A percentile compares a stretch with the other conserved stretches of the same genome.
These are phyloP conservation scores for Phyllostachys edulis DNA, from an alignment of 176 grass and related monocot genomes.

Conservation along the genomic window DNA sequence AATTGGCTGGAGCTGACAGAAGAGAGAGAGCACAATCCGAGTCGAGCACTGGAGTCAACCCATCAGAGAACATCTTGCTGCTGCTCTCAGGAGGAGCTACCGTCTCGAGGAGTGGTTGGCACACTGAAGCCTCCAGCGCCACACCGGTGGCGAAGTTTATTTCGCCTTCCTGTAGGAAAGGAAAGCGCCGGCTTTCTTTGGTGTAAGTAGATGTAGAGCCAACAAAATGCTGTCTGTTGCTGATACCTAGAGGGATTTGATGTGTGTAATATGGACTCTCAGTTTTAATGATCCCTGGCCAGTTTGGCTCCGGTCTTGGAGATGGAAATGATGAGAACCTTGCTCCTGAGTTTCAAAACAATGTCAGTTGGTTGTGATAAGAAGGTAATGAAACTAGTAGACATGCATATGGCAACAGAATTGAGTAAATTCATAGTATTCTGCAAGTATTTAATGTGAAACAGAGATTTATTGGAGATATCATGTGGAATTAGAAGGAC, in stretches of 20 bases:
- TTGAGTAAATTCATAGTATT: not conserved
- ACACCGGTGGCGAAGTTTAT: slow-evolving; percentile 38
- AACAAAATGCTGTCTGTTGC: slow-evolving; percentile 40
- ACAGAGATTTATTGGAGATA: not conserved
- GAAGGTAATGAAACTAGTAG: not conserved
- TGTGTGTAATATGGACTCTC: slow-evolving; percentile 44
- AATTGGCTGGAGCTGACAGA: slow-evolving; percentile 72
- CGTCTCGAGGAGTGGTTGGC: slow-evolving; percentile 49
- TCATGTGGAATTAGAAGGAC: not conserved
- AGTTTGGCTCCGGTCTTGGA: slow-evolving; percentile 46
- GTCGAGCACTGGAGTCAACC: slow-evolving; percentile 47
- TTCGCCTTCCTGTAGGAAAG: slow-evolving; percentile 60
- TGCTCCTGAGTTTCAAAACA: slow-evolving; percentile 42
- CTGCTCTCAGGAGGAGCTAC: slow-evolving; percentile 33
- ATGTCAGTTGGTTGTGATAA: not conserved
- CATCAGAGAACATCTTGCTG: slow-evolving; percentile 51
- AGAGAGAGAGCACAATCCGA: slow-evolving; percentile 93
- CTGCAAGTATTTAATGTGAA: not conserved
- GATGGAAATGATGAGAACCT: slow-evolving; percentile 50
- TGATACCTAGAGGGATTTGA: slow-evolving; percentile 31
- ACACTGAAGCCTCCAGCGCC: slow-evolving; percentile 27
- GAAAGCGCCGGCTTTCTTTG: slow-evolving; percentile 56
- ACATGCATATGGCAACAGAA: not conserved
- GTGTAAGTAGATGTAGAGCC: slow-evolving; percentile 33
- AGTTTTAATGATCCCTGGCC: slow-evolving; percentile 47